Percentiles rank a stretch among this genome's conserved stretches.
phyloP scores from a whole-genome alignment of 2,329 filamentous ascomycete species.

The Grosmannia serpens region DNA sequence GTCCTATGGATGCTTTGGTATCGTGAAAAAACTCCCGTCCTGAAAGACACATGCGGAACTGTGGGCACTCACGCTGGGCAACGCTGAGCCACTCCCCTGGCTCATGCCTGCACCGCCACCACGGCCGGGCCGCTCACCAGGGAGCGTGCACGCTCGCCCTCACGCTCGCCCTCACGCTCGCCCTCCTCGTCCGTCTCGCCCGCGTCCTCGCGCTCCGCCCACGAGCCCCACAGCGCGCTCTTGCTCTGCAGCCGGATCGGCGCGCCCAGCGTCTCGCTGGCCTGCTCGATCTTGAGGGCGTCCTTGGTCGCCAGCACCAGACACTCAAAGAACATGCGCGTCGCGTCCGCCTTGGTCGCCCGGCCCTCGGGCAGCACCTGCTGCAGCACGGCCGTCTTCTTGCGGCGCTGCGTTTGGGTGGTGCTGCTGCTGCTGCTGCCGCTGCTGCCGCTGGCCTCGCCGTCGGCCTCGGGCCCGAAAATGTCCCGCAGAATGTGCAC shows the following conservation, averaged over 20 bases:
- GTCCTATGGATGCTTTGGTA: not conserved
- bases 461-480: constrained; percentile 64
- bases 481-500: constrained; percentile 87
- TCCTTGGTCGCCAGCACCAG: constrained; percentile 95
- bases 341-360: constrained; percentile 81
- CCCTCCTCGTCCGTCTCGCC: constrained; percentile 35
- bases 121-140: not conserved
- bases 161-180: constrained; percentile 14
- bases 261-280: constrained; percentile 57
- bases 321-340: constrained; percentile 99
- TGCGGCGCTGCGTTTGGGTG: not conserved
- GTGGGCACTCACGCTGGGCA: too few relatives aligned
- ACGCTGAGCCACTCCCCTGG: not conserved
- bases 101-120: not conserved
- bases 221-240: constrained; percentile 90
- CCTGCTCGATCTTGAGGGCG: constrained; percentile 92
- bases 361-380: constrained; percentile 73
- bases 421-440: too few relatives aligned
- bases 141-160: not conserved
- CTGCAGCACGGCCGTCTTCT: constrained; percentile 65
- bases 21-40: not conserved
- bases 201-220: constrained; percentile 72
- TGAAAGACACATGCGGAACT: too few relatives aligned
- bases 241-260: constrained; percentile 80
- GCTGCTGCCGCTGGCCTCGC: constrained; percentile 38